Percentiles rank a stretch among this genome's conserved stretches.
Conservation (phyloP, 441 rosid species). For the Corymbia citriodora region DNA sequence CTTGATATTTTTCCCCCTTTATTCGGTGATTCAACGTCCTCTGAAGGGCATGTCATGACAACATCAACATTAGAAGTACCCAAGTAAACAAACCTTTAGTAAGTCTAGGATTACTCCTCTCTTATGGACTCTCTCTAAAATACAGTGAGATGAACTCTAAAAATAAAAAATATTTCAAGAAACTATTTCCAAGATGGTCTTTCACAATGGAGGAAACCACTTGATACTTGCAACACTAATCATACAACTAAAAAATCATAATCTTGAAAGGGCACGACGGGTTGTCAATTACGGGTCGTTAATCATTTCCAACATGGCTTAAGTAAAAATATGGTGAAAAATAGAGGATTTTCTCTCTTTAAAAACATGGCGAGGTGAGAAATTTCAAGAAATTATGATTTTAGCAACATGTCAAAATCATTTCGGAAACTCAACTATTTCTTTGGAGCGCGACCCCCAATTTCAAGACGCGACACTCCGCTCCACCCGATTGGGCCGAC, state of each 20-base stretch:
- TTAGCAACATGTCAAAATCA: not conserved
- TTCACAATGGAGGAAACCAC: not conserved
- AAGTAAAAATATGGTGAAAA: accelerated
- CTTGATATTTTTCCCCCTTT: not conserved
- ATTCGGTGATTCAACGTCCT: not conserved
- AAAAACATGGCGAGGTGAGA: not conserved
- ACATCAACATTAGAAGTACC: not conserved
- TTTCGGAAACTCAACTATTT: not conserved
- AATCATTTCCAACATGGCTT: accelerated
- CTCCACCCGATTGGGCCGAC: not conserved
- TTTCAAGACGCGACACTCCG: not conserved
- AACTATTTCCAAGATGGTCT: not conserved
- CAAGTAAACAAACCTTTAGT: not conserved
- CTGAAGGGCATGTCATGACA: not conserved
- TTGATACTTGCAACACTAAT: not conserved
- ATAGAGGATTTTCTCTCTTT: not conserved
- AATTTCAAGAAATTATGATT: not conserved
- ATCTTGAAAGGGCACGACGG: accelerated
- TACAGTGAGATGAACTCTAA: accelerated
- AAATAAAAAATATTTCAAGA: not conserved
- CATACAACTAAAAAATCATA: accelerated
- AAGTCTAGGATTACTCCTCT: not conserved
- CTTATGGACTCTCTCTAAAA: not conserved
- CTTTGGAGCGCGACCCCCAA: not conserved
- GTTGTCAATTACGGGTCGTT: accelerated